These are phyloP conservation scores for Kokia cookei DNA, from an alignment of 441 rosid species.

Conservation along the genomic window DNA sequence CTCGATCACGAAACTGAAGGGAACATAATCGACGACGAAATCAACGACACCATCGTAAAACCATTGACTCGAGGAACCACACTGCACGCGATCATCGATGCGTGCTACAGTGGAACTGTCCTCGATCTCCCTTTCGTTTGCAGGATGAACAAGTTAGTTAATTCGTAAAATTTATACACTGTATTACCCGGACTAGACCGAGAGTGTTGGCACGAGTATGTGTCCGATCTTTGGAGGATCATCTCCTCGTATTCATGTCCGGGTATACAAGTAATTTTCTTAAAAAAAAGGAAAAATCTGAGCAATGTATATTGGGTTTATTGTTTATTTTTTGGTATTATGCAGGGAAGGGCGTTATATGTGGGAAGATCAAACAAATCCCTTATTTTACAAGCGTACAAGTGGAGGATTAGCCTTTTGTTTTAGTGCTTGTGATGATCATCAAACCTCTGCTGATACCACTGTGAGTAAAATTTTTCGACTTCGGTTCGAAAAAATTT, in stretches of 20 bases:
- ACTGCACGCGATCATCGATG: slow-evolving; percentile 69
- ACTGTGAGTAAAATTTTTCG: slow-evolving; percentile 27
- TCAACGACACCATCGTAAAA: slow-evolving; percentile 57
- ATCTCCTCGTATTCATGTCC: no score
- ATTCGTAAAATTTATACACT: neutral
- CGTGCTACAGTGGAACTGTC: slow-evolving; percentile 72
- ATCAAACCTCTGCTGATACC: slow-evolving; percentile 29
- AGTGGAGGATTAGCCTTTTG: slow-evolving; percentile 60
- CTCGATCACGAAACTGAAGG: slow-evolving; percentile 74
- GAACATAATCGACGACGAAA: slow-evolving; percentile 62
- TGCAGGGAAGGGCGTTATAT: slow-evolving; percentile 42
- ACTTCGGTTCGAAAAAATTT: neutral
- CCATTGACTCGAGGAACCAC: slow-evolving; percentile 57
- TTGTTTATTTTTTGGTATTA: neutral
- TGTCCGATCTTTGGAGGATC: no score
- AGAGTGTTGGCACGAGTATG: no score
- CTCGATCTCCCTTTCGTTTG: slow-evolving; percentile 67
- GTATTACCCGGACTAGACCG: neutral
- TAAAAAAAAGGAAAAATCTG: no score
- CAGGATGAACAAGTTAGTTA: slow-evolving; percentile 49
- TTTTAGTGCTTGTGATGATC: slow-evolving; percentile 73
- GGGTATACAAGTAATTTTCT: no score
- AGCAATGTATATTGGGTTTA: no score
- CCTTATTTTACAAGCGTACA: slow-evolving; percentile 41
- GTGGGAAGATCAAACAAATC: slow-evolving; percentile 55